These are phyloP conservation scores for Colletotrichum sp. DNA, from an alignment of 2,329 filamentous ascomycete species.

Conservation along the genomic window DNA sequence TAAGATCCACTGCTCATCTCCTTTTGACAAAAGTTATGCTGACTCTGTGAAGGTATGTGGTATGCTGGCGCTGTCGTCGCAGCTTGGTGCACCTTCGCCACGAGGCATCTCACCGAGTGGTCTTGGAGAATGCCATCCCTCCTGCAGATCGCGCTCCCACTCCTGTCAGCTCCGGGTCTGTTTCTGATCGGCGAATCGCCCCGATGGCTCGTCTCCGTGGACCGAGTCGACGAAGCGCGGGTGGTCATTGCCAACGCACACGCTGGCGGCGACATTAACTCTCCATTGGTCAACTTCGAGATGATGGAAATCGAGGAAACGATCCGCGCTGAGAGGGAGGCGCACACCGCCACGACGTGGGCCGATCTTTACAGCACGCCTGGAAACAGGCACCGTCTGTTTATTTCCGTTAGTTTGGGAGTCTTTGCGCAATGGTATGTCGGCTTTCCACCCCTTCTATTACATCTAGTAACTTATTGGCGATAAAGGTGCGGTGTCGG, in stretches of 20 bases:
- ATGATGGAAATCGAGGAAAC: not conserved
- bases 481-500: not conserved
- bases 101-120: not conserved
- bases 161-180: not conserved
- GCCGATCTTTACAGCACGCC: not conserved
- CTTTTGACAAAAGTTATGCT: fast-evolving
- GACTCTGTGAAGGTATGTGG: slow-evolving; percentile 32
- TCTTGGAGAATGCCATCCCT: slow-evolving; percentile 27
- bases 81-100: slow-evolving; percentile 29
- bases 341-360: not conserved
- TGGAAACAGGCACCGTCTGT: not conserved
- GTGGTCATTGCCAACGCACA: not conserved
- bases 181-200: not conserved
- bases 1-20: not conserved
- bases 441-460: fast-evolving
- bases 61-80: slow-evolving; percentile 40
- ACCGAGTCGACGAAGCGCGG: not conserved
- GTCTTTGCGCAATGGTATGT: not conserved
- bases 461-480: not conserved
- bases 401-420: not conserved
- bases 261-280: not conserved
- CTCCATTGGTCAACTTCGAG: not conserved
- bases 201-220: slow-evolving; percentile 19
- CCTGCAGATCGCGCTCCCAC: slow-evolving; percentile 40
- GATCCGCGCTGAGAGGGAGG: not conserved